Base-by-base conservation (phyloP, 345 rosid species). In the Salix caprea region DNA sequence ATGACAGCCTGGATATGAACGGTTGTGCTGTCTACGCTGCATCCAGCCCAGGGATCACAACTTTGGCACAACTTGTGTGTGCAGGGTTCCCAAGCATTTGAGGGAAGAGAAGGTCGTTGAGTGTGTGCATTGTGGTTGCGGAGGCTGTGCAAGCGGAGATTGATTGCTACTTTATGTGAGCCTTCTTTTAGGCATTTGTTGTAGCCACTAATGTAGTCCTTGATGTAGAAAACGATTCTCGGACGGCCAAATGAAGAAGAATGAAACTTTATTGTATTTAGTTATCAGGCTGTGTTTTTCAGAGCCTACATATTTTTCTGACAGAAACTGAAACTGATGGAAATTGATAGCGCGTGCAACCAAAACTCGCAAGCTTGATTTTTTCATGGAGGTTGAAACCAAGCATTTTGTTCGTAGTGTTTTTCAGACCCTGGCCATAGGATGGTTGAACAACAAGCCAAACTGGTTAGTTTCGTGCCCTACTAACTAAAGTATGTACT, bases 21-120 rank as follows among this genome's bases (percentile, higher is more conserved):
- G 92, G 6, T 81, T 94, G 21, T 92, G 97, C 80, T 91, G 98
- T 88, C 80, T 92, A 73, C 85, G 89, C 6, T 92, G 95, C 86
- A 92, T 92, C 67, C 98, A 92, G 85, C 95, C 95, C 3, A 81
- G 90, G 44, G 97, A 94, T 83, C 97, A 91, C 86, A 92, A 91
- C 89, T 94, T 89, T 7, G 90, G 89, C 70, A 89, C 97, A 9
- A 90, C 97, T 1, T 94, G 97, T 23, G 91, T 92, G 32, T 90
- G 97, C 32, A 86, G 95, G 67, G 97, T 94, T 32, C 95, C 95
- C 16, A 89, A 87, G 80, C 79, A 92, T 83, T 76, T 91, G 73
- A 86, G 95, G 82, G 95, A 94, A 87, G 97, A 94, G 90, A 85
- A 92, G 82, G 92, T 84, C 21, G 86, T 92, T 19, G 97, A 90